These are phyloP conservation scores for Clavispora fructus DNA, from an alignment of 805 yeast species.

Conservation along the genomic window DNA sequence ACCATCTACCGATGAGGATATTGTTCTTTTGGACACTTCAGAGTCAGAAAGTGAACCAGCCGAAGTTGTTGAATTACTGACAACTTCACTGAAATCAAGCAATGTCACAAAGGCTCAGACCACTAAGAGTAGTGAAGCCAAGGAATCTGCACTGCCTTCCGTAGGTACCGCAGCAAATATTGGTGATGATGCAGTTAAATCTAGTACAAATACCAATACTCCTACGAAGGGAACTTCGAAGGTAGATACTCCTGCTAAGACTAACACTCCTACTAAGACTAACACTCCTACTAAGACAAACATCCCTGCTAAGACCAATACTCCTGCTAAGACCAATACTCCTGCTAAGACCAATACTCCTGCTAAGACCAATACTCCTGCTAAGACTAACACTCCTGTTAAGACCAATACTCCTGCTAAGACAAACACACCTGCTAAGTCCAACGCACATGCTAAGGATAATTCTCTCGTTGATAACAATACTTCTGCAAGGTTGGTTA, in stretches of 20 bases:
- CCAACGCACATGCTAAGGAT: neutral
- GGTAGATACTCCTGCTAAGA: neutral
- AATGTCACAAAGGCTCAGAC: too few species aligned
- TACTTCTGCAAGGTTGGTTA: neutral
- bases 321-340: too few species aligned
- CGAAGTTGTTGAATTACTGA: too few species aligned
- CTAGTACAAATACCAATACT: neutral
- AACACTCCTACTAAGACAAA: neutral
- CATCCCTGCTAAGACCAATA: too few species aligned
- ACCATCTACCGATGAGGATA: neutral
- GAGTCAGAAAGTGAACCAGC: neutral
- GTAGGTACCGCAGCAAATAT: too few species aligned
- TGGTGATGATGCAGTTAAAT: too few species aligned
- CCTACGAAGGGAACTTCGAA: neutral
- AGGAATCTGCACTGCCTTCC: too few species aligned
- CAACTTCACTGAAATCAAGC: too few species aligned
- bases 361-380: too few species aligned
- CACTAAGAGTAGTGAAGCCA: too few species aligned
- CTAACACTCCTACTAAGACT: neutral
- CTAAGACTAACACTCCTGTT: too few species aligned
- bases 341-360: too few species aligned
- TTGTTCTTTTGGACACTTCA: neutral
- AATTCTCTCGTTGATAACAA: neutral
- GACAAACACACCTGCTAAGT: neutral
- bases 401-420: neutral